phyloP scores from a whole-genome alignment of 305 asterid species.

The Solanum hybrid region DNA sequence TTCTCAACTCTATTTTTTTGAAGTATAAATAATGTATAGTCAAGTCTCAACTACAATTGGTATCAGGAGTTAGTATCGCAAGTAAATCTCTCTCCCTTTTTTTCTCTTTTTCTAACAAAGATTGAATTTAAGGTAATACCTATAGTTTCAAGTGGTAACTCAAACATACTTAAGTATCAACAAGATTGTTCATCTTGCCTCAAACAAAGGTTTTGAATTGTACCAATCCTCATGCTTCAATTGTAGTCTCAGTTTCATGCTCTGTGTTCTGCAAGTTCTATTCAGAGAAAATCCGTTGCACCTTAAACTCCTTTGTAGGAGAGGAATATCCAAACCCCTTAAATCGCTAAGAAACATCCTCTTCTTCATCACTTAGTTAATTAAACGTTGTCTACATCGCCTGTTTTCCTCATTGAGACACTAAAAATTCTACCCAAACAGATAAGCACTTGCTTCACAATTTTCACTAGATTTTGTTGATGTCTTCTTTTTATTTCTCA shows the following conservation, averaged over 20 bases:
- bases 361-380: not conserved
- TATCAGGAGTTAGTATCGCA: not conserved
- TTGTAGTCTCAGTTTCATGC: not conserved
- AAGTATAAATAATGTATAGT: not conserved
- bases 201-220: not conserved
- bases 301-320: not conserved
- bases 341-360: not conserved
- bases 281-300: not conserved
- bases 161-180: not conserved
- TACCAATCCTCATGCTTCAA: not conserved
- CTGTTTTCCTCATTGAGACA: not conserved
- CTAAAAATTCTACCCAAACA: not conserved
- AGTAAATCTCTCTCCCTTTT: not conserved
- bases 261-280: not conserved
- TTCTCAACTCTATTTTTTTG: not conserved
- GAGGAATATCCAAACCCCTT: not conserved
- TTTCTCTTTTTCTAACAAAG: not conserved
- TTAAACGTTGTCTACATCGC: not conserved
- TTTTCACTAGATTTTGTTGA: not conserved
- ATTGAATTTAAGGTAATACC: not conserved
- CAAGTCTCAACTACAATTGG: not conserved
- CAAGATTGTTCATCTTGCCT: not conserved
- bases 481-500: not conserved
- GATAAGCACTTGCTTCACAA: not conserved
- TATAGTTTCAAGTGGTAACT: not conserved